Evolutionary conservation across 208 protist species (phyloP), one percentile per base, ranked within the genome.

Genomic region (Acanthamoeba royreba): DNA sequence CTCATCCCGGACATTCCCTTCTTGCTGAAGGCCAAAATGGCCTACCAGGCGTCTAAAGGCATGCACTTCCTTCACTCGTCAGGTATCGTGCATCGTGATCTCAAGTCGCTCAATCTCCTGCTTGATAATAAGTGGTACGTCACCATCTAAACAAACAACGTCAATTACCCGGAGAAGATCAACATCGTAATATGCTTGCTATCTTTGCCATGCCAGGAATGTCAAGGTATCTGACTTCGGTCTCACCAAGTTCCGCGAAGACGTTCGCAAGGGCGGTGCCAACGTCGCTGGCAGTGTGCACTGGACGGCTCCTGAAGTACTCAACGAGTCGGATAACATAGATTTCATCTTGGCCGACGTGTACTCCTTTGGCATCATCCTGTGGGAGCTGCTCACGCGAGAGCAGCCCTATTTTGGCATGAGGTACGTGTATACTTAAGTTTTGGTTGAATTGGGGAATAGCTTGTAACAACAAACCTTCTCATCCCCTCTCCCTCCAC

Each of bases 171-270:
- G n/a, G n/a, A n/a, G n/a, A n/a, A n/a, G n/a, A n/a, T n/a, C n/a
- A n/a, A n/a, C n/a, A n/a, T n/a, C n/a, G n/a, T n/a, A n/a, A n/a
- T n/a, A n/a, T n/a, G n/a, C n/a, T n/a, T n/a, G n/a, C n/a, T n/a
- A n/a, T n/a, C n/a, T n/a, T n/a, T n/a, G n/a, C n/a, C n/a, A n/a
- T n/a, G n/a, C 95, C 77, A 95, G 33, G 81, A 96, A 95, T 47
- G 94, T 96, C 22, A 96, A 96, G 83, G 95, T 96, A 17, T 35
- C n/a, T 28, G 95, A 96, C 66, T 96, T 96, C 91, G 95, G 95
- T 28, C 42, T 96, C 5, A 92, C 52, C n/a, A 92, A 86, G 72
- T 52, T 83, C 72, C n/a, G 31, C 28, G 72, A 83, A 45, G 72
- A 83, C 43, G 8, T 83, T 45, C 31, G 38, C 11, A 81, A 81